Evolutionary conservation across 305 asterid genomes (phyloP).

Genomic region (Petunia hybrid): DNA sequence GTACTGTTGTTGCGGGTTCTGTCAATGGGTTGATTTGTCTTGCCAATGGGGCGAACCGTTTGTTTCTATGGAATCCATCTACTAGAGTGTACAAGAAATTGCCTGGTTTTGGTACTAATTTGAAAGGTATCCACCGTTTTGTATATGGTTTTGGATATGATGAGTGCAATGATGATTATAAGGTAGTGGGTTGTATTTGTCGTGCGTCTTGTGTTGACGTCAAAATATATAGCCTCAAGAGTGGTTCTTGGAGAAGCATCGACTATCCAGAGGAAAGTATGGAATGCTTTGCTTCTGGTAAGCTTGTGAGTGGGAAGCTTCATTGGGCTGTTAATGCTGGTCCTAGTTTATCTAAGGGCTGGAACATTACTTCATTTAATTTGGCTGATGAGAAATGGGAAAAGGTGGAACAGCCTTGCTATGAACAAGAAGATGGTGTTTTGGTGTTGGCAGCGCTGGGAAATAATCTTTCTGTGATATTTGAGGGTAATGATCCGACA

Average conservation of each 20-base stretch:
- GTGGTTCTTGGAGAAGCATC: slow-evolving; percentile 54
- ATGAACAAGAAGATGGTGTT: slow-evolving; percentile 36
- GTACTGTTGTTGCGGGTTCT: slow-evolving; percentile 53
- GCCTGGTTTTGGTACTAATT: slow-evolving; percentile 41
- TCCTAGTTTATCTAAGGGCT: neutral
- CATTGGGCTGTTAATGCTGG: slow-evolving; percentile 50
- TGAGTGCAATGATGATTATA: slow-evolving; percentile 26
- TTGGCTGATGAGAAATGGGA: slow-evolving; percentile 55
- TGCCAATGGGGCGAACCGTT: slow-evolving; percentile 41
- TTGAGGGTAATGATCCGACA: slow-evolving; percentile 8
- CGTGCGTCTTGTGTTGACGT: slow-evolving; percentile 42
- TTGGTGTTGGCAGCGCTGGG: slow-evolving; percentile 51
- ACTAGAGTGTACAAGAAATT: slow-evolving; percentile 43
- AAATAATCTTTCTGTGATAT: slow-evolving; percentile 50
- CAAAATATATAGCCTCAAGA: slow-evolving; percentile 51
- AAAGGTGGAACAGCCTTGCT: slow-evolving; percentile 51
- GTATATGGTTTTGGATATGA: slow-evolving; percentile 58
- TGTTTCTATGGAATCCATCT: slow-evolving; percentile 64
- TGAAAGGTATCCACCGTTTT: slow-evolving; percentile 33
- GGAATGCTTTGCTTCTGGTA: slow-evolving; percentile 47
- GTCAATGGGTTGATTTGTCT: slow-evolving; percentile 59
- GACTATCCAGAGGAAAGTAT: slow-evolving; percentile 46
- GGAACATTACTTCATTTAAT: slow-evolving; percentile 45
- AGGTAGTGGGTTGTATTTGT: slow-evolving; percentile 49
- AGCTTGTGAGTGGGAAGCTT: slow-evolving; percentile 58